These are phyloP conservation scores for Serendipita sp. DNA, from an alignment of 768 basidiomycete species.

Conservation along the genomic window DNA sequence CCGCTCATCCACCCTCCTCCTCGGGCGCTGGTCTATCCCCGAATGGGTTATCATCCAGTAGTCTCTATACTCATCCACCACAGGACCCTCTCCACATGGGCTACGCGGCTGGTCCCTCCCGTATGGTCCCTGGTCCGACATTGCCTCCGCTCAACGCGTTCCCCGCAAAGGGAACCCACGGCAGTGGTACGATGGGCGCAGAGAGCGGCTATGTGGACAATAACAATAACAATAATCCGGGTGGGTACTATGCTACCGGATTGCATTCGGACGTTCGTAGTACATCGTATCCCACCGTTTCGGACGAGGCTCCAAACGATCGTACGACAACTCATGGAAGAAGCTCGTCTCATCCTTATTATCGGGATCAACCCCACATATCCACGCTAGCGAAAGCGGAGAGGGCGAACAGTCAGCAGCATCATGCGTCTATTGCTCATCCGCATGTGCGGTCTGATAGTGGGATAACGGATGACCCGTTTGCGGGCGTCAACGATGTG, in stretches of 20 bases:
- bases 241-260: background rate
- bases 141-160: background rate
- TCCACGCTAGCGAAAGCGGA: background rate
- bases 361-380: background rate
- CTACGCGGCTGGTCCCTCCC: background rate
- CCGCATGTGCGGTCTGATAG: background rate
- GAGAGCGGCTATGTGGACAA: background rate
- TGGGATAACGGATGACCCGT: background rate
- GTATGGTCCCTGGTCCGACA: background rate
- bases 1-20: background rate
- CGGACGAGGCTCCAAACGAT: background rate
- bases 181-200: no score
- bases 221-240: background rate
- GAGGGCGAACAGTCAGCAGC: background rate
- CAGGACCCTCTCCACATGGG: background rate
- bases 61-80: background rate
- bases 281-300: background rate
- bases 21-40: background rate
- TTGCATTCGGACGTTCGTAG: background rate
- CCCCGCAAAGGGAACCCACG: no score
- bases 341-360: background rate
- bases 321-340: background rate
- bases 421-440: background rate
- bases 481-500: background rate
- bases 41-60: background rate